Evolutionary conservation across 2,329 filamentous ascomycete species (phyloP), one percentile per base, ranked within the genome.

Genomic region (Neofusicoccum kwambonambiense): DNA sequence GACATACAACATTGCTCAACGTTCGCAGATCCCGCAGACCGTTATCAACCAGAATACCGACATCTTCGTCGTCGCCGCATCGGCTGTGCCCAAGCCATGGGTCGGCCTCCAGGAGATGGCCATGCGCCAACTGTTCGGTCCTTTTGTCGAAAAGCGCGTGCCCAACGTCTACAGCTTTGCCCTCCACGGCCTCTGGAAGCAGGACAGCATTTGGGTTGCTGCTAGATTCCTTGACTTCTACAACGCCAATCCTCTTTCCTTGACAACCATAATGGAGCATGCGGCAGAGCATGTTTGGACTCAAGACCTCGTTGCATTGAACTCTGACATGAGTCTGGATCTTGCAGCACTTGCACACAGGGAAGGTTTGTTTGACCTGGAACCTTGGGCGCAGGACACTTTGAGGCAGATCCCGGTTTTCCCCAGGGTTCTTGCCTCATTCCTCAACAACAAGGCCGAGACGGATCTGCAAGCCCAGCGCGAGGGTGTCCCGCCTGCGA

Each of bases 141-240:
- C 90, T 11, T 97, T 96, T 74, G 83, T 97, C 34, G 86, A 89
- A 72, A 93, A 93, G 76, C 86, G 88, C 64, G 88, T 92, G 11
- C 84, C 89, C 4, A 87, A 93, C 64, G 61, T 64, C 13, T 90
- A 92, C 75, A 89, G 93, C 69, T 96, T 97, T 68, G 94, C 97
- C 13, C 85, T 99, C 65, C 90, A 97, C 73, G 93, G 92, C 65
- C 81, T 97, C 5, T 98, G 94, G 93, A 89, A 90, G 70, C 93
- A 95, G 74, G 92, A 98, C 74, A 91, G 89, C 69, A 85, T 89
- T 19, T 98, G 93, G 90, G 90, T 98, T 15, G 89, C 89, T 9
- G 86, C 89, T 68, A 88, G 91, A 65, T 86, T 99, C 39, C 87
- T 94, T 47, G 89, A 93, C 66, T 85, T 87, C 8, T 92, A 95